phyloP scores from a whole-genome alignment of 805 yeast species.

The Kurtzmaniella fragi region DNA sequence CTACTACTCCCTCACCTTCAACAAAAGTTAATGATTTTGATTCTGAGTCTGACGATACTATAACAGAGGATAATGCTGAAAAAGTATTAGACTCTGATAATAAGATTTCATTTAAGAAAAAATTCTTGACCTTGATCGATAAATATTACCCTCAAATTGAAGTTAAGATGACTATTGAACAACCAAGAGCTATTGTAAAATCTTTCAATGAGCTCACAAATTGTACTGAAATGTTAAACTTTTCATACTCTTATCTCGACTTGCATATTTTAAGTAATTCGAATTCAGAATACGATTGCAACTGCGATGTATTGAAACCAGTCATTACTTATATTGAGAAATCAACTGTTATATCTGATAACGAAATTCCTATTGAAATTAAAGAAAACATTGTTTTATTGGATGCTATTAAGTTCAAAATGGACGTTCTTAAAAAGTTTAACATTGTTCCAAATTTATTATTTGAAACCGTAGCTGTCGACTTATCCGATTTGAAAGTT shows the following conservation, averaged over 20 bases:
- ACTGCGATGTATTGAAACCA: conserved; percentile 31
- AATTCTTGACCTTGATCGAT: conserved; percentile 18
- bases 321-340: conserved; percentile 25
- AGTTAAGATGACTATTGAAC: conserved; percentile 25
- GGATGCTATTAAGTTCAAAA: conserved; percentile 13
- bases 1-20: not conserved
- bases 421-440: conserved; percentile 24
- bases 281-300: conserved; percentile 27
- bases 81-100: not conserved
- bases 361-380: not conserved
- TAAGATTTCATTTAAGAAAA: conserved; percentile 4
- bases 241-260: conserved; percentile 30
- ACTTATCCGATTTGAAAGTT: conserved; percentile 25
- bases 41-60: conserved; percentile 8
- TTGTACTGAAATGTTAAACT: conserved; percentile 19
- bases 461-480: conserved; percentile 16
- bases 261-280: conserved; percentile 27
- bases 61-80: not conserved
- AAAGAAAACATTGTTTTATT: conserved; percentile 12
- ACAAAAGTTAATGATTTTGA: not conserved
- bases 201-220: conserved; percentile 7
- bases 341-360: not conserved
- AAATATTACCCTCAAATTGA: conserved; percentile 30
- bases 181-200: conserved; percentile 23
- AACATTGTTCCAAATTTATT: conserved; percentile 16